A percentile compares a stretch with the other conserved stretches of the same genome.
These are phyloP conservation scores for Coniochaeta sp. DNA, from an alignment of 2,329 filamentous ascomycete genomes.

Conservation along the genomic window DNA sequence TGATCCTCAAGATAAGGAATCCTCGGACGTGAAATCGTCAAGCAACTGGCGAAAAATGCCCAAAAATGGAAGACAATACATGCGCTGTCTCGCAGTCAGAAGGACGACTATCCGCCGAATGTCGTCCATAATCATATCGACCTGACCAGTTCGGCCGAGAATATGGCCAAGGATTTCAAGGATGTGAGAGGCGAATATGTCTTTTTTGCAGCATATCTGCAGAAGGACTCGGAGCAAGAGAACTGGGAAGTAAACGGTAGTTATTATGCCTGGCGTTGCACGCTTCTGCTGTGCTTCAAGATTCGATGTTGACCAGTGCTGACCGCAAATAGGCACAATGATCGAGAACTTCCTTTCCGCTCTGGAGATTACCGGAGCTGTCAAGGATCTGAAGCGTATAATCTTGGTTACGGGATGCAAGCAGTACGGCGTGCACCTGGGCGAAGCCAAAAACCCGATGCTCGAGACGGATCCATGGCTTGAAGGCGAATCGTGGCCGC, in stretches of 20 bases:
- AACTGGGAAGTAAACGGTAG: constrained; percentile 19
- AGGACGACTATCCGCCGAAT: constrained; percentile 12
- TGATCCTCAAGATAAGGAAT: constrained; percentile 16
- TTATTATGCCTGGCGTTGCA: not conserved
- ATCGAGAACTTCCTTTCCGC: constrained; percentile 39
- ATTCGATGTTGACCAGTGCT: not conserved
- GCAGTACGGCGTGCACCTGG: constrained; percentile 46
- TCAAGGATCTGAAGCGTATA: constrained; percentile 35
- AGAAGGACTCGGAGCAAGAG: constrained; percentile 14
- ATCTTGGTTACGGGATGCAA: constrained; percentile 40
- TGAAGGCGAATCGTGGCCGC: constrained; percentile 24
- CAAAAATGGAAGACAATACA: constrained; percentile 14
- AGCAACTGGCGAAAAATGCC: constrained; percentile 8
- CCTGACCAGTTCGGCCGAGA: constrained; percentile 12
- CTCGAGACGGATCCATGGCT: constrained; percentile 37
- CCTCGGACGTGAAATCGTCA: constrained; percentile 17
- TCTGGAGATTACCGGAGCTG: constrained; percentile 31
- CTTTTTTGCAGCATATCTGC: constrained; percentile 17
- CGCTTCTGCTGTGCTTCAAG: not conserved
- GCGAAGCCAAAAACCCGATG: constrained; percentile 37
- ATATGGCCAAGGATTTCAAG: constrained; percentile 16
- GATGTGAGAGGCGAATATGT: constrained; percentile 15
- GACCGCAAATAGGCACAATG: constrained; percentile 26
- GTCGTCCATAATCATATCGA: constrained; percentile 15
- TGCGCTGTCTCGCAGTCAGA: constrained; percentile 17